Evolutionary conservation across 306 rosid genomes (phyloP).

Genomic region (Cucurbita moschata): DNA sequence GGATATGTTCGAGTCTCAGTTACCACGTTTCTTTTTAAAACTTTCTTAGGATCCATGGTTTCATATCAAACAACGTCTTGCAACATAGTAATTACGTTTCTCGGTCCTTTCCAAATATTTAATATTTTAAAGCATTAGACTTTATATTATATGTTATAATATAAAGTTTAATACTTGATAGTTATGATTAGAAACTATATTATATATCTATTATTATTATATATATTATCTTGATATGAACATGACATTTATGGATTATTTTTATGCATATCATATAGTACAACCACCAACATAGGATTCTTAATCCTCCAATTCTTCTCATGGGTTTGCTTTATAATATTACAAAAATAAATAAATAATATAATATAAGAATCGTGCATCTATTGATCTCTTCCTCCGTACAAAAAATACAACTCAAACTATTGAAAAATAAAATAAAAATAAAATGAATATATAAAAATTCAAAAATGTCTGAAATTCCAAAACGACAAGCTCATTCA

Average conservation of each 20-base stretch:
- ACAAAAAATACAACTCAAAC: slow-evolving; percentile 4
- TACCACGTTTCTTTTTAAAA: no score
- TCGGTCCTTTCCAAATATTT: no score
- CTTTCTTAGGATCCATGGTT: no score
- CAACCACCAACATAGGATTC: neutral
- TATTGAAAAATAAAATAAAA: neutral
- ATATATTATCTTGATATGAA: neutral
- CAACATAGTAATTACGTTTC: no score
- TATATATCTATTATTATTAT: no score
- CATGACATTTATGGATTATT: neutral
- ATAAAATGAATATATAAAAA: neutral
- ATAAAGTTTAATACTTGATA: no score
- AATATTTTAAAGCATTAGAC: no score
- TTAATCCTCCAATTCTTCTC: neutral
- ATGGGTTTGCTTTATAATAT: neutral
- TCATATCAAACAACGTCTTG: no score
- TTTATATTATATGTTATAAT: no score
- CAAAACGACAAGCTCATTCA: neutral
- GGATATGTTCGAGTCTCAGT: no score
- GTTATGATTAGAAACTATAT: no score
- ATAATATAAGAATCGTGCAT: neutral
- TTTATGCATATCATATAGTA: neutral
- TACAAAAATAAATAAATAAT: neutral
- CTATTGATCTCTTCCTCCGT: neutral
- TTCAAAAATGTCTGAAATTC: neutral